Percentiles rank a stretch among this genome's conserved stretches.
Conservation (phyloP, 106 monocot species). For the Platanthera guangdongensis region DNA sequence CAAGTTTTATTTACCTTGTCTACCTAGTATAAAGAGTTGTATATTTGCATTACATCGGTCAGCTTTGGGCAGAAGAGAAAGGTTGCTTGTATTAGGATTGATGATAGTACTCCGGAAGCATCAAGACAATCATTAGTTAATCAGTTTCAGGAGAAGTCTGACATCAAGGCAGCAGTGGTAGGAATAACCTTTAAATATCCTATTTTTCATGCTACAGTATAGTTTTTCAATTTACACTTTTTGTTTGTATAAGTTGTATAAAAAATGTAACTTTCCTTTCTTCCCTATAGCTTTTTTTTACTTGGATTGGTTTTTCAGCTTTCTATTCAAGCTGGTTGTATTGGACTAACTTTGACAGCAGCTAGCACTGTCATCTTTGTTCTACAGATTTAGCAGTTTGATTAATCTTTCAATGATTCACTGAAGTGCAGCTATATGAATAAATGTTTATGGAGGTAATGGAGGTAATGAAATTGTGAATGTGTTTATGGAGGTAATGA, state of each 20-base stretch:
- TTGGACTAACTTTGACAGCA: slow-evolving; percentile 90
- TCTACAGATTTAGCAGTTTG: no score
- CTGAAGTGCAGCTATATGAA: no score
- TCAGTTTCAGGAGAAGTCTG: slow-evolving; percentile 81
- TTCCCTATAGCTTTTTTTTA: background rate
- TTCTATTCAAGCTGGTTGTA: slow-evolving; percentile 88
- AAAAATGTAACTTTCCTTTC: background rate
- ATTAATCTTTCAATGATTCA: no score
- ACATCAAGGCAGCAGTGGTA: slow-evolving; percentile 83
- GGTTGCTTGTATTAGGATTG: slow-evolving; percentile 87
- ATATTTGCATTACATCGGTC: background rate
- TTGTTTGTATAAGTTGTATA: slow-evolving; percentile 2
- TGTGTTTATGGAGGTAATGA: no score
- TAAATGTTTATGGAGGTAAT: no score
- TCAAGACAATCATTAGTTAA: slow-evolving; percentile 70
- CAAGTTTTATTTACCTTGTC: slow-evolving; percentile 25
- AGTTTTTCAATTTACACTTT: background rate
- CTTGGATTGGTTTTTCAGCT: slow-evolving; percentile 43
- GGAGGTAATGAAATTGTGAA: no score
- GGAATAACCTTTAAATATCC: background rate
- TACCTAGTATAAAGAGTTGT: background rate
- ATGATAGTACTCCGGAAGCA: slow-evolving; percentile 74
- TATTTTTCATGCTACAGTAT: background rate
- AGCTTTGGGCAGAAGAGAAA: slow-evolving; percentile 68
- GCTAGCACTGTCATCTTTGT: slow-evolving; percentile 98